Percentiles rank a stretch among this genome's conserved stretches.
Conservation (phyloP, 2,329 filamentous ascomycete species). For the Pestalotiopsis sp. region DNA sequence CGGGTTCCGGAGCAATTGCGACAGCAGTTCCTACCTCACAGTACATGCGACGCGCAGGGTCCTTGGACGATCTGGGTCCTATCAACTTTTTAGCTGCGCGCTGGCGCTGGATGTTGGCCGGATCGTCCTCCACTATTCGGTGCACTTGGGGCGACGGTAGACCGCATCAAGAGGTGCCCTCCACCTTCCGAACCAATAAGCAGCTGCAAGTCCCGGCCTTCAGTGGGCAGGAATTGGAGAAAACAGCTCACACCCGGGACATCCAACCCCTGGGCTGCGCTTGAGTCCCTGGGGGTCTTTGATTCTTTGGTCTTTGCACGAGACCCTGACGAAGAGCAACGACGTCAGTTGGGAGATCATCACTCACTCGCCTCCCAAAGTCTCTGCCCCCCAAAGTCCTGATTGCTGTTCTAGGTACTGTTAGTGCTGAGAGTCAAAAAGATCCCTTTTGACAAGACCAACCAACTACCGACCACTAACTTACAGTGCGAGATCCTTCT, state of each 20-base stretch:
- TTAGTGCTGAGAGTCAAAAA: constrained; percentile 5
- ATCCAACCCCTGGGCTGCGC: neutral
- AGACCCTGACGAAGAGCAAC: constrained; percentile 2
- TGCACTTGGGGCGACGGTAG: neutral
- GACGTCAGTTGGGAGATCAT: constrained; percentile 5
- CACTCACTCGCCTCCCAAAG: neutral
- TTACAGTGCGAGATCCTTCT: neutral
- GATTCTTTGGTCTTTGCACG: neutral
- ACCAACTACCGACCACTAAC: neutral
- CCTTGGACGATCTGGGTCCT: neutral
- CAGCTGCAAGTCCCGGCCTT: neutral
- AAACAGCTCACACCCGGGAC: constrained; percentile 3
- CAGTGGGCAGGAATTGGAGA: constrained; percentile 4
- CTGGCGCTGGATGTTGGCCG: neutral
- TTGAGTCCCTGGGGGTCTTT: neutral
- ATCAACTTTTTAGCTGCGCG: neutral
- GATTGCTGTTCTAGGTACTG: neutral
- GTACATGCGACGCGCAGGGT: neutral
- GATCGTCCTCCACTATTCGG: neutral
- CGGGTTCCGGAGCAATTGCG: neutral
- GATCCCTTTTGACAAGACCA: neutral
- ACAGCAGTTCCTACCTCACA: neutral
- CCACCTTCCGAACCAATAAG: constrained; percentile 4
- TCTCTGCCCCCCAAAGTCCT: neutral
- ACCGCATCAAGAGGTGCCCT: neutral